phyloP scores from a whole-genome alignment of 345 rosid genomes.

The Melastoma malabathricum region DNA sequence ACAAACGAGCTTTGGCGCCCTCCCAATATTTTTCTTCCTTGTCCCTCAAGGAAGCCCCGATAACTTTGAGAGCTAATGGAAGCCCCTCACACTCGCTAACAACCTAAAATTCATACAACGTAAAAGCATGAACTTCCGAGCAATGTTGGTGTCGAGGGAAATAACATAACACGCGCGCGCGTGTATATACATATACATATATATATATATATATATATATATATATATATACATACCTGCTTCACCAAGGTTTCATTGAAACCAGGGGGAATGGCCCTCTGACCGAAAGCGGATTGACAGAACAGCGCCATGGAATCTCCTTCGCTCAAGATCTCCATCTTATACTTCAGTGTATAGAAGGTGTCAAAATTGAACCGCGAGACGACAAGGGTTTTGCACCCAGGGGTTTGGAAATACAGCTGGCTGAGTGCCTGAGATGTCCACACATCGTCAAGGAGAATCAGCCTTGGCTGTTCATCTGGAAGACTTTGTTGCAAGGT shows the following conservation, averaged over 20 bases:
- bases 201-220: too few species aligned
- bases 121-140: not conserved
- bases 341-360: slow-evolving; percentile 20
- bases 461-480: slow-evolving; percentile 18
- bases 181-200: too few species aligned
- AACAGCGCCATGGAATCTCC: slow-evolving; percentile 59
- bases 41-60: slow-evolving; percentile 62
- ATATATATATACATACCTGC: slow-evolving; percentile 49
- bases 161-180: not conserved
- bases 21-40: slow-evolving; percentile 58
- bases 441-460: slow-evolving; percentile 92
- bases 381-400: slow-evolving; percentile 62
- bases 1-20: slow-evolving; percentile 47
- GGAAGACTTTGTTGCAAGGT: slow-evolving; percentile 18
- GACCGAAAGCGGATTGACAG: slow-evolving; percentile 63
- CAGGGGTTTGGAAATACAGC: slow-evolving; percentile 28
- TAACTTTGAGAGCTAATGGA: slow-evolving; percentile 92
- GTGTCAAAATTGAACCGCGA: slow-evolving; percentile 53
- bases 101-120: slow-evolving; percentile 24
- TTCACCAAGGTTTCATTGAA: slow-evolving; percentile 38
- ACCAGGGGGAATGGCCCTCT: slow-evolving; percentile 41
- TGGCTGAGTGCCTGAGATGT: slow-evolving; percentile 37
- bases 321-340: slow-evolving; percentile 52
- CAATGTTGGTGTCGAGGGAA: not conserved
- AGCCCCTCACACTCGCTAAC: slow-evolving; percentile 80